A percentile compares a stretch with the other conserved stretches of the same genome.
Conservation (phyloP, 2,329 filamentous ascomycete genomes). For the Aplosporella prunicola region DNA sequence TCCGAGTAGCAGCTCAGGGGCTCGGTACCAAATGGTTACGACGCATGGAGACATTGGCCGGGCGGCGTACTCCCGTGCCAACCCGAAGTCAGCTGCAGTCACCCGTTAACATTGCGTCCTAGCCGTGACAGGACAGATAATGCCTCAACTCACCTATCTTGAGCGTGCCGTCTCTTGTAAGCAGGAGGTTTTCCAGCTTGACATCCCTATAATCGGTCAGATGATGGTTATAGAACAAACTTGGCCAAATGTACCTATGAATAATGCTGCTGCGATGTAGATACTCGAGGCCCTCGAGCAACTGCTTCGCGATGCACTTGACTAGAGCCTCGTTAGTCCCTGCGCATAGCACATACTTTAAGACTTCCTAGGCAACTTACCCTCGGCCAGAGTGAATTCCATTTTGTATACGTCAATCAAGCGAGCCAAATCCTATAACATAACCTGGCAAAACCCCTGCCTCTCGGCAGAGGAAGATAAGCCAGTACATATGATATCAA, state of each 20-base stretch:
- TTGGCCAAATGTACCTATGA: constrained; percentile 17
- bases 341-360: not conserved
- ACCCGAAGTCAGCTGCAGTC: constrained; percentile 24
- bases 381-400: constrained; percentile 27
- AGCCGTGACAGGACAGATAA: not conserved
- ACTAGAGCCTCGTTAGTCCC: constrained; percentile 11
- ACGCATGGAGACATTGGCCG: constrained; percentile 26
- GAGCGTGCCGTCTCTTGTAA: constrained; percentile 25
- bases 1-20: constrained; percentile 14
- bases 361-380: not conserved
- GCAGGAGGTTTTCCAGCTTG: constrained; percentile 29
- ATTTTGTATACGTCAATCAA: constrained; percentile 26
- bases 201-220: constrained; percentile 20
- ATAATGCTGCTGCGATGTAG: constrained; percentile 28
- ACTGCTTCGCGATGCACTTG: constrained; percentile 28
- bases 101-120: not conserved
- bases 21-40: constrained; percentile 14
- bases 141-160: constrained; percentile 23
- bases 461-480: constrained; percentile 21
- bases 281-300: constrained; percentile 30
- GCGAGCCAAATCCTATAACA: constrained; percentile 23
- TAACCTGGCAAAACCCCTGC: constrained; percentile 17
- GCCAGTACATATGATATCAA: constrained; percentile 20
- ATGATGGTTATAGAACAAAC: constrained; percentile 5
- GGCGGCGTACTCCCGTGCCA: constrained; percentile 24